phyloP scores from a whole-genome alignment of 257 asterid genomes.

The Eustoma russellianum region DNA sequence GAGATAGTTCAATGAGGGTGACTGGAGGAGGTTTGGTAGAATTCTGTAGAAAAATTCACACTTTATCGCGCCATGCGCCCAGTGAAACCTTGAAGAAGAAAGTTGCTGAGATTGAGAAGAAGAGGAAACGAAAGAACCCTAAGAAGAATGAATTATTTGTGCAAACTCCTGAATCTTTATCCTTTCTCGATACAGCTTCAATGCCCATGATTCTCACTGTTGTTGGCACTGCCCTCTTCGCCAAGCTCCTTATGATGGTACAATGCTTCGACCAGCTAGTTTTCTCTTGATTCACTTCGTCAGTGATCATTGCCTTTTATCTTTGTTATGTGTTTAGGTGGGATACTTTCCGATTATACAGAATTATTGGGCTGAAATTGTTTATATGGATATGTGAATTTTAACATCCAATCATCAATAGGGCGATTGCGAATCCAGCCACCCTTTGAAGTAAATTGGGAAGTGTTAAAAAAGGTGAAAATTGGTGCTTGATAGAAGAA shows the following conservation, averaged over 20 bases:
- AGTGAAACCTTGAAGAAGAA: constrained; percentile 60
- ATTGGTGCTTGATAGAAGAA: too few relatives aligned
- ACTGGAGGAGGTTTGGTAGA: constrained; percentile 23
- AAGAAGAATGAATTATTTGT: constrained; percentile 46
- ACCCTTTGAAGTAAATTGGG: too few relatives aligned
- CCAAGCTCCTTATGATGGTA: constrained; percentile 90
- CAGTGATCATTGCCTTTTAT: too few relatives aligned
- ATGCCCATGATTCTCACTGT: constrained; percentile 77
- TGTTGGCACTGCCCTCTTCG: constrained; percentile 64
- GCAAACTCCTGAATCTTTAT: constrained; percentile 62
- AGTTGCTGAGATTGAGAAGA: constrained; percentile 39
- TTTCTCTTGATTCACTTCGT: not conserved
- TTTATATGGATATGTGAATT: too few relatives aligned
- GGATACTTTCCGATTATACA: too few relatives aligned
- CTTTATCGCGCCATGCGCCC: constrained; percentile 40
- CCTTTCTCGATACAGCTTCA: constrained; percentile 66
- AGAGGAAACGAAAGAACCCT: constrained; percentile 34
- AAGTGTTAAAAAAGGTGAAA: too few relatives aligned
- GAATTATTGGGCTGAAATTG: too few relatives aligned
- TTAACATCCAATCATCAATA: too few relatives aligned
- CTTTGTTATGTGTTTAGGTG: too few relatives aligned
- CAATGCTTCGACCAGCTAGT: not conserved
- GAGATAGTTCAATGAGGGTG: constrained; percentile 20
- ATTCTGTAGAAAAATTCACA: constrained; percentile 42
- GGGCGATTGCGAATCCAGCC: too few relatives aligned